phyloP scores from a whole-genome alignment of 1,139 yeast species.

The Geotrichum klebahnii region DNA sequence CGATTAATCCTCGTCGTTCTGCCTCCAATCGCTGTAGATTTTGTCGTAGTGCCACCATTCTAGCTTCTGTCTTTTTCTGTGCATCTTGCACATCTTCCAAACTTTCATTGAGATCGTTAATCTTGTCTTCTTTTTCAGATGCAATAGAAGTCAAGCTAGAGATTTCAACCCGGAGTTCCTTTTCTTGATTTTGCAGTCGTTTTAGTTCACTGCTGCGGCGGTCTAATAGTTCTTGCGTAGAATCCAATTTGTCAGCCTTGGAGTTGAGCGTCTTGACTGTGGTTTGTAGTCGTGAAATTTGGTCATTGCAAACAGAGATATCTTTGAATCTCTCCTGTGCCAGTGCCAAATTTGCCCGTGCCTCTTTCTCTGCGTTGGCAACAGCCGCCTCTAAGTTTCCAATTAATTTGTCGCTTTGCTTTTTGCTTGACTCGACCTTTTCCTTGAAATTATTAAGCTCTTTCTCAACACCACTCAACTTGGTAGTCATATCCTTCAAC shows the following conservation, averaged over 20 bases:
- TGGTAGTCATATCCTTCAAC: conserved; percentile 2
- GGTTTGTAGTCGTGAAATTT: conserved; percentile 20
- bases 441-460: neutral
- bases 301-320: conserved; percentile 23
- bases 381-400: conserved; percentile 11
- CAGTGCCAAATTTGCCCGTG: conserved; percentile 20
- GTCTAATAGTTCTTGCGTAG: conserved; percentile 16
- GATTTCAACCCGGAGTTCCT: conserved; percentile 33
- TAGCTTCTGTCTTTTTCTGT: conserved; percentile 28
- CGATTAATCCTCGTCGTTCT: conserved; percentile 27
- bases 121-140: conserved; percentile 26
- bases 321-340: conserved; percentile 28
- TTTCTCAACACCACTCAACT: conserved; percentile 13
- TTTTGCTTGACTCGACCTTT: conserved; percentile 11
- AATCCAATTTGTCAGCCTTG: conserved; percentile 20
- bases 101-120: conserved; percentile 22
- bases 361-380: conserved; percentile 18
- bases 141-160: conserved; percentile 29
- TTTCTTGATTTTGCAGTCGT: conserved; percentile 23
- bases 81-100: conserved; percentile 12
- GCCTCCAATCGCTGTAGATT: conserved; percentile 31
- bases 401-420: conserved; percentile 1
- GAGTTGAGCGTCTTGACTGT: conserved; percentile 13
- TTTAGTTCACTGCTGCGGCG: conserved; percentile 17
- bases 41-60: conserved; percentile 29